Evolutionary conservation across 2,329 filamentous ascomycete species (phyloP).

Genomic region (Pseudogymnoascus sp.): DNA sequence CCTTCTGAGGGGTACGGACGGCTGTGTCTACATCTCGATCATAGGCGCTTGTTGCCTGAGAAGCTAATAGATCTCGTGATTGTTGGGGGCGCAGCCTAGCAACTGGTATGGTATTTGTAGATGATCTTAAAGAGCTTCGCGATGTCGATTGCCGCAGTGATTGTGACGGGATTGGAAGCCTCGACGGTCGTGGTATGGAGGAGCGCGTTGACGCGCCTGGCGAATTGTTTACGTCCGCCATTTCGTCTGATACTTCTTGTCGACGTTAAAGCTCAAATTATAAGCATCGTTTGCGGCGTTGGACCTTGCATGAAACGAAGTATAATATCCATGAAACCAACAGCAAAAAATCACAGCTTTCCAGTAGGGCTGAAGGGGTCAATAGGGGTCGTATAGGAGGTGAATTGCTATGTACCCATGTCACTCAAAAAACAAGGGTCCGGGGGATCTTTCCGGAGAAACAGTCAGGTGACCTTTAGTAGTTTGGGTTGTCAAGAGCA

Average conservation of each 20-base stretch:
- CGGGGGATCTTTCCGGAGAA: not conserved
- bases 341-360: not conserved
- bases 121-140: not conserved
- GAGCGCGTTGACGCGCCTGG: conserved; percentile 13
- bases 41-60: not conserved
- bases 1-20: not conserved
- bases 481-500: conserved; percentile 8
- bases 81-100: not conserved
- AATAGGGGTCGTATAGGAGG: conserved; percentile 8
- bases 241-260: conserved; percentile 14
- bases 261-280: not conserved
- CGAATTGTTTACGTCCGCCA: conserved; percentile 10
- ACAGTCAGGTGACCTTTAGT: not conserved
- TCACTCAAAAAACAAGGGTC: not conserved
- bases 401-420: conserved; percentile 1
- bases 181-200: conserved; percentile 44
- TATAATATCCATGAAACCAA: not conserved
- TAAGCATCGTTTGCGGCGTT: conserved; percentile 6
- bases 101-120: not conserved
- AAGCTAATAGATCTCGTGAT: not conserved
- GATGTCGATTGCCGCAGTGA: not conserved
- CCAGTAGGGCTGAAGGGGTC: conserved; percentile 2
- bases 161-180: conserved; percentile 39
- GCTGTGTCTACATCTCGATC: not conserved
- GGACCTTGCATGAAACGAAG: not conserved